phyloP scores from a whole-genome alignment of 768 basidiomycete genomes.

The Boletellus emodensis region DNA sequence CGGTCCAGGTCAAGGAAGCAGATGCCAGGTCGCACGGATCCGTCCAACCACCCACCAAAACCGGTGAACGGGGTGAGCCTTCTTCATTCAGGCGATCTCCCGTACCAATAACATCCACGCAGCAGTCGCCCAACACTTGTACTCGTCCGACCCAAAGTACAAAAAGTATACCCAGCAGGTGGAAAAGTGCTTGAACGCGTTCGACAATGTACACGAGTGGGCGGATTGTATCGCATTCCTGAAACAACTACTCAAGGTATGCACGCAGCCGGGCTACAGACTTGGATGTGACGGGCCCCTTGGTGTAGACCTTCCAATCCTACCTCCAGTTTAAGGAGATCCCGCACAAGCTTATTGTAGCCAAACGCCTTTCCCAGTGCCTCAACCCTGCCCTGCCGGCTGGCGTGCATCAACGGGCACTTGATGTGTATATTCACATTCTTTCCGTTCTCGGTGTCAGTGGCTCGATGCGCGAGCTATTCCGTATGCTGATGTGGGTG shows the following conservation, averaged over 20 bases:
- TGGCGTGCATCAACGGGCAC: constrained; percentile 92
- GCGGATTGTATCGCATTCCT: constrained; percentile 98
- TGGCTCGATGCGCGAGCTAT: constrained; percentile 5
- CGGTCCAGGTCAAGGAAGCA: constrained; percentile 13
- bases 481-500: constrained; percentile 6
- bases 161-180: constrained; percentile 92
- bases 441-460: constrained; percentile 86
- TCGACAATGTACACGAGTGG: constrained; percentile 98
- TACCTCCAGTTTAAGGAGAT: constrained; percentile 96
- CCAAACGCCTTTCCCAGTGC: constrained; percentile 94
- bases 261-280: constrained; percentile 1
- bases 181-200: constrained; percentile 87
- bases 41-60: constrained; percentile 16
- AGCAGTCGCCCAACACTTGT: constrained; percentile 52
- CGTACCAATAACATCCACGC: constrained; percentile 1
- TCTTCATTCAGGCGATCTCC: neutral
- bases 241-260: constrained; percentile 87
- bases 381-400: constrained; percentile 96
- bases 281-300: neutral
- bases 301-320: constrained; percentile 80
- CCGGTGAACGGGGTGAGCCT: constrained; percentile 31
- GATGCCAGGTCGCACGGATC: constrained; percentile 14
- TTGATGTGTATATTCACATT: constrained; percentile 94
- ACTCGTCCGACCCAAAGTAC: constrained; percentile 84
- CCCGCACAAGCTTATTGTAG: constrained; percentile 87